Evolutionary conservation across 345 rosid species (phyloP).

Genomic region (Eucalyptus grandis): DNA sequence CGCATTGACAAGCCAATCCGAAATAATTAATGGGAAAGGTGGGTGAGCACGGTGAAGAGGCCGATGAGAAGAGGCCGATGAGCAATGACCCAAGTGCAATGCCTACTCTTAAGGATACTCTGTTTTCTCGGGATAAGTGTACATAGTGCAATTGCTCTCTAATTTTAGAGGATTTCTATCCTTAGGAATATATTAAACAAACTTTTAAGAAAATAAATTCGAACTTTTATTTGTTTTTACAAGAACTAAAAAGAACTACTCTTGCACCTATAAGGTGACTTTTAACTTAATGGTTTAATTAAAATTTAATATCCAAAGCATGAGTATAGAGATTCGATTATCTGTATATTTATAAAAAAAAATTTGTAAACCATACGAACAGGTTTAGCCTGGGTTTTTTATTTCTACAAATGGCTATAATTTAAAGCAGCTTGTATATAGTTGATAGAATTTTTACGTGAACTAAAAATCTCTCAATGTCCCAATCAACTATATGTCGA

Average conservation of each 20-base stretch:
- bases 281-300: background rate
- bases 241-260: background rate
- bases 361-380: background rate
- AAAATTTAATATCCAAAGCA: background rate
- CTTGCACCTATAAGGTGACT: background rate
- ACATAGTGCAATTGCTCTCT: background rate
- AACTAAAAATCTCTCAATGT: background rate
- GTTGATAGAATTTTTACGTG: background rate
- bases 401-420: background rate
- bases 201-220: background rate
- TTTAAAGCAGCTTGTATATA: background rate
- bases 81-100: too few relatives aligned
- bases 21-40: background rate
- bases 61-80: too few relatives aligned
- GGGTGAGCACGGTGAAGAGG: too few relatives aligned
- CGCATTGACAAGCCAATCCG: background rate
- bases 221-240: background rate
- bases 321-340: too few relatives aligned
- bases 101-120: background rate
- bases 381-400: rapidly evolving
- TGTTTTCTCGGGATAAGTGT: background rate
- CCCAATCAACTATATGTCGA: background rate
- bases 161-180: background rate
- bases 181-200: background rate
- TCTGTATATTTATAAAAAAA: rapidly evolving